Evolutionary conservation across 2,329 filamentous ascomycete species (phyloP), one percentile per base, ranked within the genome.

Genomic region (Colletotrichum magnum): DNA sequence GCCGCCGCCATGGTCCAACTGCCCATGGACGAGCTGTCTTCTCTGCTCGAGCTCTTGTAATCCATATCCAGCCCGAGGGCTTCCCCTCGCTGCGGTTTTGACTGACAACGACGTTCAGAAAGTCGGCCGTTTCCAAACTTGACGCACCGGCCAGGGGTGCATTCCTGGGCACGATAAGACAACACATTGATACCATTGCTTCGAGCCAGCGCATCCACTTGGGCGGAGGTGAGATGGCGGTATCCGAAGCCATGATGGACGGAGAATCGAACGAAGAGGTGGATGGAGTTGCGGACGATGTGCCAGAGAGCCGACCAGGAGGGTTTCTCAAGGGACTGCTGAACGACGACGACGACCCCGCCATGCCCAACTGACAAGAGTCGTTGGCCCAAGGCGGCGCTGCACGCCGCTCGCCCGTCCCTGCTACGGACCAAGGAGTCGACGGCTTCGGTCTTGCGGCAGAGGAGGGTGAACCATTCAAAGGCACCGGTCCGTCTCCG

Each of bases 41-140:
- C 69, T 10, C 48, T 71, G 6, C 10, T 71, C 9, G 56, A 57
- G n/a, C 21, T 48, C 36, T 47, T 71, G 69, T 69, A 58, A 69
- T 56, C 28, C 43, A 24, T 10, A 39, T 48, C 24, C 24, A 18
- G 50, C 61, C 60, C 6, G 7, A 50, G 32, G 59, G 52, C 64
- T 57, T 12, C 39, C 26, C 43, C 39, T 41, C 47, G 15, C 50
- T n/a, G 13, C n/a, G 10, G 15, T n/a, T 48, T 50, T 58, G 28
- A 43, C 68, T 68, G 39, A 71, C 51, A 12, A 4, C 28, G 16
- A 56, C 43, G 7, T 43, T 9, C 32, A 70, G 68, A 53, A 68
- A 64, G 45, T 48, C 68, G 10, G 56, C 43, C 5, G 21, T 70
- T 50, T 52, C 59, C n/a, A 58, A 70, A 47, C 68, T 70, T 50